Conservation (phyloP, 139 green algal species). For the Chlamydomonas incerta region DNA sequence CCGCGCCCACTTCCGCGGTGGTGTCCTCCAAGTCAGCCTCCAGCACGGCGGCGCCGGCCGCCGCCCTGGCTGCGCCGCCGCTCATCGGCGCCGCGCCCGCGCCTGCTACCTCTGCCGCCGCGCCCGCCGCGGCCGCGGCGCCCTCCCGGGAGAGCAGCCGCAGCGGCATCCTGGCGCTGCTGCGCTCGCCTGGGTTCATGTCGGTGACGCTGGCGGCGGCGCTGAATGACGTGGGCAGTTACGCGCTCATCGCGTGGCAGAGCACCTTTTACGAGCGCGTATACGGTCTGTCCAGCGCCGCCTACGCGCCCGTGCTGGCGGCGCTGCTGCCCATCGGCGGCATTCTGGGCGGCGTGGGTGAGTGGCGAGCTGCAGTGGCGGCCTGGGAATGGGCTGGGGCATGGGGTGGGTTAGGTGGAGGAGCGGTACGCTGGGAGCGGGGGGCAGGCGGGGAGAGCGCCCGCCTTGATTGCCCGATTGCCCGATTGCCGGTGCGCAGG, state of each 20-base stretch:
- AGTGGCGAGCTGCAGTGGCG: not conserved
- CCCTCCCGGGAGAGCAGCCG: not conserved
- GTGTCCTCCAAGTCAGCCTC: not conserved
- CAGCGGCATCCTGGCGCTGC: conserved; percentile 44
- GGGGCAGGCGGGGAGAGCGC: too few species aligned
- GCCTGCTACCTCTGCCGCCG: conserved; percentile 8
- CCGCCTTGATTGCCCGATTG: too few species aligned
- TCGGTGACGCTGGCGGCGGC: conserved; percentile 79
- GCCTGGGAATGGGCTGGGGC: too few species aligned
- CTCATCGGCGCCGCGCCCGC: not conserved
- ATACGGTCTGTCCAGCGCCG: conserved; percentile 70
- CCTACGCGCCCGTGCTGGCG: conserved; percentile 89
- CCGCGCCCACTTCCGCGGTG: not conserved
- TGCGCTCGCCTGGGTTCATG: conserved; percentile 67
- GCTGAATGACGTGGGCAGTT: conserved; percentile 90
- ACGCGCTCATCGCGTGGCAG: conserved; percentile 91
- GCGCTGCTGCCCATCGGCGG: conserved; percentile 86
- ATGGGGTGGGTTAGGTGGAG: too few species aligned
- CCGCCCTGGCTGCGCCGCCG: not conserved
- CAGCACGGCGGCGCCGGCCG: not conserved
- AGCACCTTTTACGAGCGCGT: conserved; percentile 91
- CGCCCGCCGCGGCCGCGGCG: not conserved
- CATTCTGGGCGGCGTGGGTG: conserved; percentile 85
- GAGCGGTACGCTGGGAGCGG: too few species aligned
- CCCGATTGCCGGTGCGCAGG: too few species aligned